A percentile compares a stretch with the other conserved stretches of the same genome.
These are phyloP conservation scores for Lasiosphaeria hispida DNA, from an alignment of 495 filamentous ascomycete genomes.

Conservation along the genomic window DNA sequence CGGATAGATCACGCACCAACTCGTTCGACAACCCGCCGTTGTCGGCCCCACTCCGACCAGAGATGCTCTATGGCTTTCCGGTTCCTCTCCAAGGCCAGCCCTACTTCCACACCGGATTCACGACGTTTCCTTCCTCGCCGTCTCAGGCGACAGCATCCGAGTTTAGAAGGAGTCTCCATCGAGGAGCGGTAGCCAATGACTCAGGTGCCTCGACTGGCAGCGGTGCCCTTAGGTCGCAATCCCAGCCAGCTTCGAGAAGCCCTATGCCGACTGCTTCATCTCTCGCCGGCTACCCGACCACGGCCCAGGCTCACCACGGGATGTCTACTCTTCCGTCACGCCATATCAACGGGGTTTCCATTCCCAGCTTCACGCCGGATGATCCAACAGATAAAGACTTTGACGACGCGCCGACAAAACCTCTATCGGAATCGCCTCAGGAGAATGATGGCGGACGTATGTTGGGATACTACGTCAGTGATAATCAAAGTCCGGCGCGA, in stretches of 20 bases:
- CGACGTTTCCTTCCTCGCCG: conserved; percentile 49
- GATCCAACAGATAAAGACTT: conserved; percentile 39
- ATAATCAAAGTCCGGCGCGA: conserved; percentile 30
- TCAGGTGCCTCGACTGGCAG: conserved; percentile 37
- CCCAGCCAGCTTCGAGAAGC: conserved; percentile 53
- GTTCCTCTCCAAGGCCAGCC: conserved; percentile 24
- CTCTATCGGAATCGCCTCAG: conserved; percentile 36
- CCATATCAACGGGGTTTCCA: conserved; percentile 40
- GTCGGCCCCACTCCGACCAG: conserved; percentile 49
- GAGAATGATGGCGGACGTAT: conserved; percentile 40
- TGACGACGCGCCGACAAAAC: conserved; percentile 33
- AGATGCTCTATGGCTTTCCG: conserved; percentile 40
- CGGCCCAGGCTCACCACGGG: conserved; percentile 31
- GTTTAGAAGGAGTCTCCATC: conserved; percentile 49
- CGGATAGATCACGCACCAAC: conserved; percentile 51
- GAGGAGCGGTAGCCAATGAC: conserved; percentile 39
- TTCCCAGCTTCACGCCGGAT: conserved; percentile 50
- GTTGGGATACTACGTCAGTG: conserved; percentile 41
- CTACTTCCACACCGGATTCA: conserved; percentile 35
- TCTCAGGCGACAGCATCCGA: conserved; percentile 42
- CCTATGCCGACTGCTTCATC: conserved; percentile 24
- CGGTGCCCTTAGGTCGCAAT: conserved; percentile 54
- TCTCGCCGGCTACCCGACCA: conserved; percentile 20
- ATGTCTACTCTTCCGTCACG: conserved; percentile 32
- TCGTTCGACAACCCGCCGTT: conserved; percentile 54